Conservation (phyloP, 2,329 filamentous ascomycete species). For the Fusarium sp. region DNA sequence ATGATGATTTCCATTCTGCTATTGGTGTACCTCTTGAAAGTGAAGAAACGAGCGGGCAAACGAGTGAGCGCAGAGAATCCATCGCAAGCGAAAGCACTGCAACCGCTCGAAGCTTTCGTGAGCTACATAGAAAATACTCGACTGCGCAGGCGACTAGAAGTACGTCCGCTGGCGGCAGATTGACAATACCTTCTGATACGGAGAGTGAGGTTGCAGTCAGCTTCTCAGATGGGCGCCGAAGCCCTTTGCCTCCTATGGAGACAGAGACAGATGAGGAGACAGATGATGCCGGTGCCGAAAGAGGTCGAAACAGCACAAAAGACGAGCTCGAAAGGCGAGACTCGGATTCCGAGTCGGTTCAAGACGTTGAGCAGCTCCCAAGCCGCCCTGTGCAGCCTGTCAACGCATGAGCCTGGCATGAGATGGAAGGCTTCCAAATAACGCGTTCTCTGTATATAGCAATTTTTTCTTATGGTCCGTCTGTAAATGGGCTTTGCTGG, state of each 20-base stretch:
- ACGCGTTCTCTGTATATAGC: slow-evolving; percentile 43
- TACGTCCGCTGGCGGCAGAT: slow-evolving; percentile 53
- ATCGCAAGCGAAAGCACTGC: slow-evolving; percentile 73
- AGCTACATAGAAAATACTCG: slow-evolving; percentile 70
- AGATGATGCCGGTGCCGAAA: slow-evolving; percentile 26
- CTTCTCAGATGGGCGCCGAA: slow-evolving; percentile 68
- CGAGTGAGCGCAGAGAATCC: slow-evolving; percentile 67
- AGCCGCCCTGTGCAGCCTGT: slow-evolving; percentile 49
- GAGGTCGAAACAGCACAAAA: slow-evolving; percentile 42
- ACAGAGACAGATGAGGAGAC: slow-evolving; percentile 51
- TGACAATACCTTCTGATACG: slow-evolving; percentile 64
- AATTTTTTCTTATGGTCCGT: slow-evolving; percentile 30
- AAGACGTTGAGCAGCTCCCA: slow-evolving; percentile 46
- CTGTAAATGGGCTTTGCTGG: slow-evolving; percentile 18
- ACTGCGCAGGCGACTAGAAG: slow-evolving; percentile 61
- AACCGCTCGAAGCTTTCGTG: slow-evolving; percentile 73
- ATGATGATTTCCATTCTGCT: slow-evolving; percentile 66
- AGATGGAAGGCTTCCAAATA: slow-evolving; percentile 19
- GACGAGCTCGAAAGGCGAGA: slow-evolving; percentile 46
- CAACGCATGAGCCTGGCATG: slow-evolving; percentile 46
- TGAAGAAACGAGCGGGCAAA: neutral
- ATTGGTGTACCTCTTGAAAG: slow-evolving; percentile 57
- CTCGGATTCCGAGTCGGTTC: slow-evolving; percentile 46
- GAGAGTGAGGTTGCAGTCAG: slow-evolving; percentile 71
- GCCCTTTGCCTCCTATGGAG: slow-evolving; percentile 65